A percentile compares a stretch with the other conserved stretches of the same genome.
Conservation (phyloP, 441 rosid species). For the Jatropha multifida region DNA sequence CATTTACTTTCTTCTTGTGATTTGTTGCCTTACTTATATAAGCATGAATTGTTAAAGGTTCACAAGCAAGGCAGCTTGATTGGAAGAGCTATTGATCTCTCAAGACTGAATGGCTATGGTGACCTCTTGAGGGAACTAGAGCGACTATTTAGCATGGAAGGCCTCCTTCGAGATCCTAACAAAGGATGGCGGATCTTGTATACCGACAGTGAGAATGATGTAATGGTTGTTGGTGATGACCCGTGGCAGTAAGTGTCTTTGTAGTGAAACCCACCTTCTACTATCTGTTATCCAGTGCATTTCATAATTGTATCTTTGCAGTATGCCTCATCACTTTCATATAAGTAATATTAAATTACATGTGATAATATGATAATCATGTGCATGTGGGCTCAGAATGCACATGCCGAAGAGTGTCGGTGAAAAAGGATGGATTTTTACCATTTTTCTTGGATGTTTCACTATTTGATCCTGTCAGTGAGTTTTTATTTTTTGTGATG, state of each 20-base stretch:
- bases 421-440: not conserved
- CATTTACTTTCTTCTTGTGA: conserved; percentile 13
- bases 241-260: conserved; percentile 86
- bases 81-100: conserved; percentile 92
- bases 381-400: not conserved
- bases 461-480: conserved; percentile 20
- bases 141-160: conserved; percentile 77
- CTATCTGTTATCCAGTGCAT: conserved; percentile 2
- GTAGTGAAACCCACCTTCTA: conserved; percentile 12
- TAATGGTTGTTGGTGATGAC: conserved; percentile 93
- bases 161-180: conserved; percentile 63
- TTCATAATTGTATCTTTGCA: not conserved
- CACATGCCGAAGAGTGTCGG: not conserved
- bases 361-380: not conserved
- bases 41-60: conserved; percentile 50
- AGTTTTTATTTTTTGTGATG: conserved; percentile 54
- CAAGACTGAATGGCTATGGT: conserved; percentile 56
- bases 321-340: not conserved
- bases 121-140: conserved; percentile 76
- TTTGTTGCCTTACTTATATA: conserved; percentile 20
- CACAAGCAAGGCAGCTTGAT: conserved; percentile 96
- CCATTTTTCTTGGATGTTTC: not conserved
- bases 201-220: conserved; percentile 89
- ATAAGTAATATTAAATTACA: not conserved
- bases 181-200: conserved; percentile 89